Percentiles rank a stretch among this genome's conserved stretches.
phyloP scores from a whole-genome alignment of 345 rosid species.

The Populus simonii region DNA sequence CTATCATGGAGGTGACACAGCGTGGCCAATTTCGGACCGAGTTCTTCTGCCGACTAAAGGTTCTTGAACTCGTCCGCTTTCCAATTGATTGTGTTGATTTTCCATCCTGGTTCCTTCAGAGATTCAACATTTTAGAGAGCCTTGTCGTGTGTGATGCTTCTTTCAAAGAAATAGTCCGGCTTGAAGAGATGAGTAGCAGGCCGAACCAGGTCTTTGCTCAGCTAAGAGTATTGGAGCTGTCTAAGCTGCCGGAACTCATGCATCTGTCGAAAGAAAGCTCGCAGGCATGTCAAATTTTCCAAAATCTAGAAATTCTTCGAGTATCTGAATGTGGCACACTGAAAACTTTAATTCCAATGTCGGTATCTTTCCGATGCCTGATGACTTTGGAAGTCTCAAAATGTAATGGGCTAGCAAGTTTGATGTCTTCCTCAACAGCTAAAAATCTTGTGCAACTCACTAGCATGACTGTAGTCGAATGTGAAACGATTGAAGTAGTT shows the following conservation, averaged over 20 bases:
- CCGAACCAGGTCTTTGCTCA: neutral
- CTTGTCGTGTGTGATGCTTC: neutral
- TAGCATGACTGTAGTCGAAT: neutral
- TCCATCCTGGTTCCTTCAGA: conserved; percentile 1
- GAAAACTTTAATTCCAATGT: conserved; percentile 3
- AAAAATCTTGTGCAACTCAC: neutral
- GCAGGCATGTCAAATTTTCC: neutral
- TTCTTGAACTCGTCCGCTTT: neutral
- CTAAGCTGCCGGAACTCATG: neutral
- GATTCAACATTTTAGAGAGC: neutral
- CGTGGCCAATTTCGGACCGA: neutral
- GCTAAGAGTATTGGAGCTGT: neutral
- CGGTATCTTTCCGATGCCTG: neutral
- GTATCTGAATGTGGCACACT: neutral
- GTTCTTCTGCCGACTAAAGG: neutral
- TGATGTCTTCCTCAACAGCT: neutral
- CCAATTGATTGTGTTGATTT: neutral
- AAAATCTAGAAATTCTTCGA: neutral
- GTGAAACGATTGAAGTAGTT: conserved; percentile 10
- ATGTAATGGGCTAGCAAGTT: neutral
- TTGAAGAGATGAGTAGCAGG: neutral
- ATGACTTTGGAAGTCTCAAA: neutral
- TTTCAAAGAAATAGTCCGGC: neutral
- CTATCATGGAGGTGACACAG: neutral
- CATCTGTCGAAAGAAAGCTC: neutral